Conservation (phyloP, 192 early-diverging fungal species). For the Gonapodya prolifera region DNA sequence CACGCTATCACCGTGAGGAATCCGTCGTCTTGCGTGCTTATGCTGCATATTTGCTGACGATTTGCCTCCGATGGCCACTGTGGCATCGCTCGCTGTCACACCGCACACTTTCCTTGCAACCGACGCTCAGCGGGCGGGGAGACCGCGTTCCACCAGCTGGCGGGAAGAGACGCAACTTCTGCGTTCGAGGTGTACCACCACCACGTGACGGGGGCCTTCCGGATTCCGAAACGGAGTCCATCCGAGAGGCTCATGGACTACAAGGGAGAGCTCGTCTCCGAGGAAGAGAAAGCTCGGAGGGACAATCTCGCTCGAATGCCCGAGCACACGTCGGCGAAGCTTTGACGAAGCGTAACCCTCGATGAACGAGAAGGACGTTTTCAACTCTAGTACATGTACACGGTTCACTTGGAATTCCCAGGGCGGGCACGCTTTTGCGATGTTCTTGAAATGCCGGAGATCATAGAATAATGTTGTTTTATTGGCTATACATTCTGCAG, state of each 20-base stretch:
- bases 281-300: background rate
- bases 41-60: too few species aligned
- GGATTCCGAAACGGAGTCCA: background rate
- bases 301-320: background rate
- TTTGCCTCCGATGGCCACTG: too few species aligned
- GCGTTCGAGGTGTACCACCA: background rate
- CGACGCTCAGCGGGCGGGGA: background rate
- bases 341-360: too few species aligned
- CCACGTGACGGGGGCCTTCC: background rate
- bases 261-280: background rate
- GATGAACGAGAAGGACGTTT: too few species aligned
- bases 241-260: background rate
- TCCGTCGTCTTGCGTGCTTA: too few species aligned
- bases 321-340: background rate
- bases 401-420: too few species aligned
- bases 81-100: too few species aligned
- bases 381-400: too few species aligned
- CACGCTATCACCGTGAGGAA: background rate
- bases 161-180: background rate
- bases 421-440: too few species aligned
- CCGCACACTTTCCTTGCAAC: background rate
- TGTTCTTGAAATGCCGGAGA: too few species aligned
- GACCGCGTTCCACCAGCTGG: background rate
- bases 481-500: too few species aligned
- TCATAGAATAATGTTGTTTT: too few species aligned